Evolutionary conservation across 306 rosid genomes (phyloP).

Genomic region (Luffa aegyptiaca): DNA sequence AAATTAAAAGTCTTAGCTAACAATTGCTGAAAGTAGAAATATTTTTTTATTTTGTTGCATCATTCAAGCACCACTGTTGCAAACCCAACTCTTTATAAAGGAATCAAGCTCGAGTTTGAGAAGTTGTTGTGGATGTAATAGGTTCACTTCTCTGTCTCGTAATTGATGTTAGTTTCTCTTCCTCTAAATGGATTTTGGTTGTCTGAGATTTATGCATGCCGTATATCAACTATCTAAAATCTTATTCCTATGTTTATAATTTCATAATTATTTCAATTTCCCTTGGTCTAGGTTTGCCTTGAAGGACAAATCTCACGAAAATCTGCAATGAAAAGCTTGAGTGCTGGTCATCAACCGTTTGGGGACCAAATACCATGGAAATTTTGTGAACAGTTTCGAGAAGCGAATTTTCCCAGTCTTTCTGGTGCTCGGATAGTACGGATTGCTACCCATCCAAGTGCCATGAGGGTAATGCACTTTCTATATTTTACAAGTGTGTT

Average conservation of each 20-base stretch:
- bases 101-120: background rate
- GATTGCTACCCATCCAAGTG: slow-evolving; percentile 94
- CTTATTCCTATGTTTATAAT: background rate
- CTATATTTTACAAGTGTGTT: slow-evolving; percentile 5
- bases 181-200: background rate
- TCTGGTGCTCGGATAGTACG: slow-evolving; percentile 98
- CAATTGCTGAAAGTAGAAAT: background rate
- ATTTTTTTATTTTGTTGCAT: background rate
- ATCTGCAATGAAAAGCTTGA: slow-evolving; percentile 67
- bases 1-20: background rate
- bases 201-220: background rate
- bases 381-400: slow-evolving; percentile 88
- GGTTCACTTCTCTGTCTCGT: background rate
- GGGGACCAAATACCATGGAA: slow-evolving; percentile 99
- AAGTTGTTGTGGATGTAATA: background rate
- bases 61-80: background rate
- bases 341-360: slow-evolving; percentile 69
- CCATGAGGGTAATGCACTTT: slow-evolving; percentile 56
- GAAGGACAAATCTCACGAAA: slow-evolving; percentile 86
- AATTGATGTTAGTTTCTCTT: background rate
- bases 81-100: background rate
- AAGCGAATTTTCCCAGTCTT: slow-evolving; percentile 70
- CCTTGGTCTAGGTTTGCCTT: slow-evolving; percentile 42
- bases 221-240: background rate
- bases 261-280: background rate